Evolutionary conservation across 345 rosid genomes (phyloP), one percentile per base, ranked within the genome.

Genomic region (Citrus mangshanensis): DNA sequence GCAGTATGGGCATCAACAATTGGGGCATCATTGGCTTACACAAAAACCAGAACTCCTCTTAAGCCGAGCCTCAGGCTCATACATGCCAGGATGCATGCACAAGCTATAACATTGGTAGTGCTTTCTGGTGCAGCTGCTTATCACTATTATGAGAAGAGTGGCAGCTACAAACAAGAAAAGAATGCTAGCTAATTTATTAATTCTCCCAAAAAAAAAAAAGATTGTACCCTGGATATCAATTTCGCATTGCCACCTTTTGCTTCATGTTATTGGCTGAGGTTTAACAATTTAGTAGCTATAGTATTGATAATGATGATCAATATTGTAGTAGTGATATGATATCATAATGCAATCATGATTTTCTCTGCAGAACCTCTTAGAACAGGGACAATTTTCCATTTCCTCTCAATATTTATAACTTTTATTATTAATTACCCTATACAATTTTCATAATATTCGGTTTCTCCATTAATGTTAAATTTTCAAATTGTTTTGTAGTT

Each of bases 81-180:
- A 25, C 93, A 92, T 82, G 95, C 95, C 10, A 90, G 95, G 91
- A 83, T 92, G 93, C 96, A 92, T 61, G 92, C 93, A 37, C 93
- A 92, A 65, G 96, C 96, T 51, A 46, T 92, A 30, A 92, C 96
- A 34, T 49, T 92, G 82, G 92, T 88, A 16, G 91, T 92, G 60
- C 88, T 92, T 27, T 90, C 96, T 7, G 88, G 93, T 22, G 96
- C 93, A 59, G 93, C 93, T 6, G 86, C 86, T 72, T 92, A 86
- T 75, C 91, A 90, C 70, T 87, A 89, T 80, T 89, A 88, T 54
- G 90, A 89, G 73, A 86, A 86, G 81, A 81, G 65, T 64, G 46
- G 58, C 14, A 25, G 16, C 78, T 66, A 49, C 82, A 66, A 81
- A 80, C 74, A 74, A 40, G 65, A 18, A 61, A 51, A 74, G 18